phyloP scores from a whole-genome alignment of 2,329 filamentous ascomycete genomes.

The Botryotinia convoluta region DNA sequence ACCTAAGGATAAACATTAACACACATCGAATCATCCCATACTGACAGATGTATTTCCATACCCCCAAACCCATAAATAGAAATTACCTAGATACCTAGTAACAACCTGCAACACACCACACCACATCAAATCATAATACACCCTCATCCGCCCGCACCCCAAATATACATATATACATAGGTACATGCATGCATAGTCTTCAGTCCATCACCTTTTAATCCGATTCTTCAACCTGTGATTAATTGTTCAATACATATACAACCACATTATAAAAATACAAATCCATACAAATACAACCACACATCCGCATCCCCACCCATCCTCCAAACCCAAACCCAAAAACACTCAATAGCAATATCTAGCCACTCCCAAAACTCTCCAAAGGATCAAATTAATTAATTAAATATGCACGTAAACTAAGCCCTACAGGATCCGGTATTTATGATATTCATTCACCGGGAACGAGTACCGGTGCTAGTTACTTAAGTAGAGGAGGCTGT shows the following conservation, averaged over 20 bases:
- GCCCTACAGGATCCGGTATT: too few species aligned
- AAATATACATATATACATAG: background rate
- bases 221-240: background rate
- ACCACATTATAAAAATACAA: too few species aligned
- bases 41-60: background rate
- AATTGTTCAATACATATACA: background rate
- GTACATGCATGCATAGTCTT: background rate
- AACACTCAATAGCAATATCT: too few species aligned
- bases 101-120: background rate
- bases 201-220: background rate
- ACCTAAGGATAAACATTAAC: background rate
- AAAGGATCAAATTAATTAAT: too few species aligned
- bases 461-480: too few species aligned
- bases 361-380: too few species aligned
- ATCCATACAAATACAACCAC: background rate
- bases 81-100: background rate
- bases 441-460: too few species aligned
- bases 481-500: too few species aligned
- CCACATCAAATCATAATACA: background rate
- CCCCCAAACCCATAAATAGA: background rate
- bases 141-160: background rate
- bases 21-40: background rate
- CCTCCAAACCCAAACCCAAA: too few species aligned
- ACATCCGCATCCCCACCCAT: too few species aligned
- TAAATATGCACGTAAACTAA: too few species aligned